Evolutionary conservation across 805 yeast genomes (phyloP), one percentile per base, ranked within the genome.

Genomic region (Cyberlindnera samutprakarnensis): DNA sequence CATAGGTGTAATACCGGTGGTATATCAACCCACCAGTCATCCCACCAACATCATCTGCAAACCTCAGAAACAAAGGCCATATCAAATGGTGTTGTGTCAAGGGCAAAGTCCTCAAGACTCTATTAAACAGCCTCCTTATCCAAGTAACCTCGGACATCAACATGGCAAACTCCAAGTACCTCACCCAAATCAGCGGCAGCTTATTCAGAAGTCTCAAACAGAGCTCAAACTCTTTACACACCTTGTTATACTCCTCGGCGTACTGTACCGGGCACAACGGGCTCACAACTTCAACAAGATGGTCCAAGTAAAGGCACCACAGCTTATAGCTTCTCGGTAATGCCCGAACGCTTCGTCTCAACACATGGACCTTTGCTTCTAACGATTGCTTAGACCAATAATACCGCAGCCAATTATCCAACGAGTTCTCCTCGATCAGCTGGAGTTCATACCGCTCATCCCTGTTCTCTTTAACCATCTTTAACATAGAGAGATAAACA

Each of bases 61-160:
- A 72, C 14, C 57, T 43, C 27, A 79, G 56, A 35, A 73, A 81
- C 38, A 67, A 47, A 1, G 64, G 56, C 71, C 92, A 71, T 20
- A 80, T 66, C 18, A 59, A 41, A 4, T 66, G 65, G 51, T 78
- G 86, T 35, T 72, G 76, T 0, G 70, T 49, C 6, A 65, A 32
- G 1, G 81, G 73, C 10, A 80, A 44, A 5, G 56, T 40, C 32
- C 61, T 58, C 7, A 82, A 52, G 1, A 79, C 68, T 18, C 51
- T 44, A 44, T 78, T 70, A 46, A 78, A 75, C 4, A 56, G 54
- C 5, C 49, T 47, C 25, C 78, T 54, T 11, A 66, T 62, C 23
- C 47, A 36, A 0, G 68, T 53, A 1, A 70, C 48, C 32, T 64
- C 48, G 16, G 49, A 31, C 23, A 59, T 62, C 3, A 44, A 35